Conservation (phyloP, 1,139 yeast species). For the Saccharomyces uvarum region DNA sequence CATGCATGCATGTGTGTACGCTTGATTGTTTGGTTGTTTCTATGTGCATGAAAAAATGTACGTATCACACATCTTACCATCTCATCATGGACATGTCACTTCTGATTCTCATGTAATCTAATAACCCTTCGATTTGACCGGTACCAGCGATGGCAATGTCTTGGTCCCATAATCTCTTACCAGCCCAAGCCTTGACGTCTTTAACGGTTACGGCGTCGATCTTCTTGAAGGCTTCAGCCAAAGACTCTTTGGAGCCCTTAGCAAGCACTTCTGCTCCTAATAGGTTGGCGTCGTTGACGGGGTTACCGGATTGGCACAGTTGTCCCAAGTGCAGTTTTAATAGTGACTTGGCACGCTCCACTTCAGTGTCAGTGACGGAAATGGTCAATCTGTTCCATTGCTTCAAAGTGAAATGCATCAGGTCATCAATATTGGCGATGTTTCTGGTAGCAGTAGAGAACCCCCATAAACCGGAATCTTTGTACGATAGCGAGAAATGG, state of each 20-base stretch:
- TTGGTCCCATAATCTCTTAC: slow-evolving; percentile 69
- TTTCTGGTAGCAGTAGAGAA: slow-evolving; percentile 59
- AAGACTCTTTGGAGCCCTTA: slow-evolving; percentile 54
- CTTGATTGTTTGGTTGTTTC: background rate
- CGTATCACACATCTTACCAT: slow-evolving; percentile 37
- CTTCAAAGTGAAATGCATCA: slow-evolving; percentile 69
- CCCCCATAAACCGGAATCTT: slow-evolving; percentile 81
- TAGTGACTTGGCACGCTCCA: slow-evolving; percentile 67
- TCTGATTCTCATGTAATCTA: slow-evolving; percentile 80
- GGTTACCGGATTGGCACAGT: slow-evolving; percentile 42
- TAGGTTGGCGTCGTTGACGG: slow-evolving; percentile 46
- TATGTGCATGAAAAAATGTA: slow-evolving; percentile 5
- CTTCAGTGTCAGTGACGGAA: slow-evolving; percentile 68
- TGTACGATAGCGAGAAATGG: slow-evolving; percentile 65
- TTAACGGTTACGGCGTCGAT: slow-evolving; percentile 57
- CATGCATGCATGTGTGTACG: background rate
- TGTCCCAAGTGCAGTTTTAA: slow-evolving; percentile 53
- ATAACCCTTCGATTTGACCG: slow-evolving; percentile 75
- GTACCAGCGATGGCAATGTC: slow-evolving; percentile 76
- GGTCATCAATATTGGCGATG: slow-evolving; percentile 56
- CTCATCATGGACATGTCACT: slow-evolving; percentile 84
- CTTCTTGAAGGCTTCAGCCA: slow-evolving; percentile 46
- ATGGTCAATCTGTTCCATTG: slow-evolving; percentile 81
- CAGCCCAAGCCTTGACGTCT: slow-evolving; percentile 67
- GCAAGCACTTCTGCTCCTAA: slow-evolving; percentile 56